These are phyloP conservation scores for Paramecium primaurelia DNA, from an alignment of 73 alveolate species.

Conservation along the genomic window DNA sequence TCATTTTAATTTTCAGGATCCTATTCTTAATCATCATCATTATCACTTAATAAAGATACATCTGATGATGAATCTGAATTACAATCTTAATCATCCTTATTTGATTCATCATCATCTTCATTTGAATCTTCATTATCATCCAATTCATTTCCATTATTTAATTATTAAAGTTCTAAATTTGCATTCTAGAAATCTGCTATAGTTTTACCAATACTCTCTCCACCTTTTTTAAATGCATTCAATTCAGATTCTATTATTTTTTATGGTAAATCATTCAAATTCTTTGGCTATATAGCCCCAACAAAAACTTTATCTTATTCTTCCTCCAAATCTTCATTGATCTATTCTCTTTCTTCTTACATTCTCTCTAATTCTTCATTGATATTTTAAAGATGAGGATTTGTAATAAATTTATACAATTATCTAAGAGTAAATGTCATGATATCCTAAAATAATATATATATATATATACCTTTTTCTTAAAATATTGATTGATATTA, in stretches of 20 bases:
- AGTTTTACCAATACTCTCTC: not conserved
- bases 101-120: constrained; percentile 68
- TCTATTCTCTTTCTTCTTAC: constrained; percentile 27
- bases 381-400: constrained; percentile 54
- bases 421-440: constrained; percentile 81
- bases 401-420: constrained; percentile 85
- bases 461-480: constrained; percentile 62
- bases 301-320: constrained; percentile 71
- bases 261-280: constrained; percentile 64
- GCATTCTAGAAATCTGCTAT: not conserved
- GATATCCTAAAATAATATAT: constrained; percentile 56
- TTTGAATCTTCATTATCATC: constrained; percentile 66
- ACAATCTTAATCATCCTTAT: constrained; percentile 37
- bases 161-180: constrained; percentile 45
- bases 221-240: not conserved
- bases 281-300: constrained; percentile 76
- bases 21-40: constrained; percentile 55
- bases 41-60: not conserved
- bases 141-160: constrained; percentile 58
- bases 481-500: constrained; percentile 90
- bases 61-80: constrained; percentile 37
- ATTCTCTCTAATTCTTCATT: constrained; percentile 42
- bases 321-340: constrained; percentile 56
- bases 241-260: constrained; percentile 38
- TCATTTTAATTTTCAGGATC: constrained; percentile 72